phyloP scores from a whole-genome alignment of 192 early-diverging fungal species.

The Umbelopsis sp. region DNA sequence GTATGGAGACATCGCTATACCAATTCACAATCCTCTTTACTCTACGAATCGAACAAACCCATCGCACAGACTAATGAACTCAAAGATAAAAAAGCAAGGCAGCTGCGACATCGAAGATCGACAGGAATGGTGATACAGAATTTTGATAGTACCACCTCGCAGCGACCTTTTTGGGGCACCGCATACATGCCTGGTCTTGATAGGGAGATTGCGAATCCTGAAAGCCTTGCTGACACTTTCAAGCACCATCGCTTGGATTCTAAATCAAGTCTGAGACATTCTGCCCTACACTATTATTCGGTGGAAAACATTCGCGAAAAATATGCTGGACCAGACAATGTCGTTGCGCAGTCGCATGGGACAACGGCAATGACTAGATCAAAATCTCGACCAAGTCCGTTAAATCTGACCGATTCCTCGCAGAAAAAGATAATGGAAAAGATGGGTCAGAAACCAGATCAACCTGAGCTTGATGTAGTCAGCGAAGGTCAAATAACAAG shows the following conservation, averaged over 20 bases:
- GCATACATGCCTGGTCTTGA: background rate
- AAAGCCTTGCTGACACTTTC: background rate
- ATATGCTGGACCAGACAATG: background rate
- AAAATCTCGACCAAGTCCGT: background rate
- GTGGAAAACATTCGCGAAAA: background rate
- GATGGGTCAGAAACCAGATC: background rate
- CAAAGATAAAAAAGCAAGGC: background rate
- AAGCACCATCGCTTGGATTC: background rate
- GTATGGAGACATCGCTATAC: conserved; percentile 7
- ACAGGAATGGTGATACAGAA: conserved; percentile 14
- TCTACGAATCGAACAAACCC: background rate
- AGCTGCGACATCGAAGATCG: conserved; percentile 18
- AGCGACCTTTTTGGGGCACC: background rate
- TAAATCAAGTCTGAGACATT: background rate
- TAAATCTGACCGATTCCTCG: background rate
- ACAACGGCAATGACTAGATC: background rate
- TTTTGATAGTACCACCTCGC: conserved; percentile 10
- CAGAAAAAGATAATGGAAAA: background rate
- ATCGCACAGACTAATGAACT: background rate
- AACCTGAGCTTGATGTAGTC: background rate
- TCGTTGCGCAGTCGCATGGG: background rate
- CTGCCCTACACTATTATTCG: background rate
- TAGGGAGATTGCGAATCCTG: background rate
- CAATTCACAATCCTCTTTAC: background rate
- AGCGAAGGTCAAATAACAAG: background rate